phyloP scores from a whole-genome alignment of 2,329 filamentous ascomycete species.

The Pleurostoma richardsiae region DNA sequence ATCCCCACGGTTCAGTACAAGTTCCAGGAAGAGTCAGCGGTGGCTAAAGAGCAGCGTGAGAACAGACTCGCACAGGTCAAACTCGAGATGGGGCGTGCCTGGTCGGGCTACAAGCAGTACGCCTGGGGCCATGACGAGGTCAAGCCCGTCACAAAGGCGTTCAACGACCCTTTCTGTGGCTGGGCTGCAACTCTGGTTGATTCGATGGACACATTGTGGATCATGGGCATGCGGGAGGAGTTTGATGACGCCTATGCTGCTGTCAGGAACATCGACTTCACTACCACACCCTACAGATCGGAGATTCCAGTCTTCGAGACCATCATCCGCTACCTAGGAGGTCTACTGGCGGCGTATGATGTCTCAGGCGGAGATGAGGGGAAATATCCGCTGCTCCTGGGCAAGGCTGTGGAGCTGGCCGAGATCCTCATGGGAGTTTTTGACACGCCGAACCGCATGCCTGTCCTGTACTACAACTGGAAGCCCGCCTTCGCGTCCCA shows the following conservation, averaged over 20 bases:
- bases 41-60: constrained; percentile 56
- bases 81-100: constrained; percentile 70
- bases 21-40: constrained; percentile 62
- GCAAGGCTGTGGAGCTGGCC: constrained; percentile 74
- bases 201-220: constrained; percentile 77
- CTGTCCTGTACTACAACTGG: constrained; percentile 76
- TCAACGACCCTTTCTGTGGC: constrained; percentile 79
- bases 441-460: constrained; percentile 93
- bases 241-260: constrained; percentile 72
- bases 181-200: constrained; percentile 90
- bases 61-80: constrained; percentile 64
- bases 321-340: constrained; percentile 85
- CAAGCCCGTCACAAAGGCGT: constrained; percentile 61
- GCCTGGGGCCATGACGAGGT: constrained; percentile 89
- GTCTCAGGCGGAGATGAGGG: constrained; percentile 59
- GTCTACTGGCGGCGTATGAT: constrained; percentile 81
- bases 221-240: constrained; percentile 73
- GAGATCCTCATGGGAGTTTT: constrained; percentile 79
- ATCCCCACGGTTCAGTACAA: constrained; percentile 74
- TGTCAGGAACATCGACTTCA: constrained; percentile 77
- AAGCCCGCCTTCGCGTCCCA: constrained; percentile 58
- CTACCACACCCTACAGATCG: constrained; percentile 51
- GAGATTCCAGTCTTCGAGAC: constrained; percentile 92
- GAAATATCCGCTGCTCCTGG: constrained; percentile 61
- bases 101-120: constrained; percentile 73